Base-by-base conservation (phyloP, 108 stramenopile genomes). In the Nitzschia palea region DNA sequence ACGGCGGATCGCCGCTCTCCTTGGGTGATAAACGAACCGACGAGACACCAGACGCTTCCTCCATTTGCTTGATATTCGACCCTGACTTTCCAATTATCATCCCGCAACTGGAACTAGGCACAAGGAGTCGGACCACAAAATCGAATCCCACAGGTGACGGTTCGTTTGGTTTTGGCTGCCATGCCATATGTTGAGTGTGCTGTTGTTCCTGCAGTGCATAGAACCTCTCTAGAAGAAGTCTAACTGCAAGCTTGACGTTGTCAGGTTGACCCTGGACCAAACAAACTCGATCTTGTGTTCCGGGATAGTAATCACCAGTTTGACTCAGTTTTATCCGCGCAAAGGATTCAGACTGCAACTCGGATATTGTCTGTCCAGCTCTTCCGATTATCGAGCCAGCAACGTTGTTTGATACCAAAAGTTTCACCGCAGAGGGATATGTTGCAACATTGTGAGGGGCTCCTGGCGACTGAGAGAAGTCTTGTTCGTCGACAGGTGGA, bases 21-120 rank as follows among this genome's bases (percentile, higher is more conserved):
- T 89, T 89, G 14, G 81, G 81, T 25, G 91, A 87, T 23, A 93
- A 55, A 33, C 86, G 80, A 45, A 93, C 83, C 32, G 74, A 78
- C 36, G 84, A 65, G 18, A 85, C 84, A 5, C 81, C 80, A 34
- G 86, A 85, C 50, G 80, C 35, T 44, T 88, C 91, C 60, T 84
- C 85, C 65, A 93, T 71, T n/a, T 62, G 54, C 45, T 88, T 87
- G 65, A 93, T 89, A 62, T 87, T 89, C 0, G 88, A 65, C 30
- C 91, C 91, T 34, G 65, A 75, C 47, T 86, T 88, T 20, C 91
- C 91, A 33, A 93, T 93, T 8, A 93, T 79, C 88, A 89, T 93
- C 2, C 91, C 91, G 71, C 91, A 89, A 51, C 78, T 79, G 32
- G 88, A 70, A 17, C 76, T 70, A 15, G 91, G 91, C 25, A 93